These are phyloP conservation scores for Cutaneotrichosporon spelunceum DNA, from an alignment of 1,284 basidiomycete species.

Conservation along the genomic window DNA sequence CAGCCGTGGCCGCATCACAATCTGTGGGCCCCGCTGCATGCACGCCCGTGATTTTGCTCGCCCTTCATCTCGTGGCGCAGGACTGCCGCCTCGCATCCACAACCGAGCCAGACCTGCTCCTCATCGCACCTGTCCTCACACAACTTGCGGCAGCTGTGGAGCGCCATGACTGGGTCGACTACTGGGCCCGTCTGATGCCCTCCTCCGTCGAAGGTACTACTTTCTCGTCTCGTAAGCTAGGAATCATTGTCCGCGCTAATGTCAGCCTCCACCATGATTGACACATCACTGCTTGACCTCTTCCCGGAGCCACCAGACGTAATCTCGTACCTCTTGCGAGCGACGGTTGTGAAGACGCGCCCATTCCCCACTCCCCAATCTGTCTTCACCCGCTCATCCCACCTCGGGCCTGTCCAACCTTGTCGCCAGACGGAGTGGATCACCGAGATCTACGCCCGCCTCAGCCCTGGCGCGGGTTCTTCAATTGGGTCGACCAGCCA, in stretches of 20 bases:
- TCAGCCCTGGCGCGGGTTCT: slow-evolving; percentile 48
- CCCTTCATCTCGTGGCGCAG: slow-evolving; percentile 73
- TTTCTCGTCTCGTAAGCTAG: not conserved
- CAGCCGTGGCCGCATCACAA: not conserved
- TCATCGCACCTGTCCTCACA: slow-evolving; percentile 64
- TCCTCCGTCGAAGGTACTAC: slow-evolving; percentile 42
- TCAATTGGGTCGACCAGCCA: slow-evolving; percentile 1
- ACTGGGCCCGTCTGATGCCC: slow-evolving; percentile 75
- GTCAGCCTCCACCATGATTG: slow-evolving; percentile 10
- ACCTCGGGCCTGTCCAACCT: slow-evolving; percentile 26
- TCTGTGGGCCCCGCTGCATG: not conserved
- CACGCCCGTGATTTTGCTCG: slow-evolving; percentile 55
- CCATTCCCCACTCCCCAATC: slow-evolving; percentile 34
- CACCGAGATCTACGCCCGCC: slow-evolving; percentile 29
- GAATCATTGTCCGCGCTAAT: not conserved
- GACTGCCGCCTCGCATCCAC: slow-evolving; percentile 45
- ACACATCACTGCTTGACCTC: slow-evolving; percentile 34
- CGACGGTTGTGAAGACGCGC: slow-evolving; percentile 23
- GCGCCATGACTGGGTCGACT: slow-evolving; percentile 78
- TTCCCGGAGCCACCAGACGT: slow-evolving; percentile 51
- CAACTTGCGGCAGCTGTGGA: slow-evolving; percentile 61
- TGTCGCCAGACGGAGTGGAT: slow-evolving; percentile 29
- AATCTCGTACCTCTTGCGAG: slow-evolving; percentile 42
- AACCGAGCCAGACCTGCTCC: slow-evolving; percentile 59
- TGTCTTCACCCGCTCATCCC: slow-evolving; percentile 56